Base-by-base conservation (phyloP, 108 stramenopile species). In the Pseudonitzschia multistriata region DNA sequence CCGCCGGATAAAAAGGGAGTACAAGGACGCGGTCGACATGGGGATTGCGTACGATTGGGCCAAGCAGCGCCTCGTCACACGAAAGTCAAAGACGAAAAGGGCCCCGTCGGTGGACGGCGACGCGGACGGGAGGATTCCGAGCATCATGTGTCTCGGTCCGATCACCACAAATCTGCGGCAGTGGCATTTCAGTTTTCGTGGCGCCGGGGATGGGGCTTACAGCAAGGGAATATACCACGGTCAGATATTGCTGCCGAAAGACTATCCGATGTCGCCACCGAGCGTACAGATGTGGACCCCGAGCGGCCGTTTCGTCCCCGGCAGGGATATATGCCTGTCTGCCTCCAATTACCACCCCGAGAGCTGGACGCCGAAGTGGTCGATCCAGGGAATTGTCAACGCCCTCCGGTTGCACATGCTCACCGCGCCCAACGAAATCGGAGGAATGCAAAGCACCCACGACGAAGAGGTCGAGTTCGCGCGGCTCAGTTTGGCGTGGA, bases 161-260 rank as follows among this genome's bases (percentile, higher is more conserved):
- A 72, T 83, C 50, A 79, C 83, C 0, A 54, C 65, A 25, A 92
- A 90, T 71, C 61, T 96, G 17, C 80, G 89, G 1, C 74, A 82
- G 15, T 96, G 96, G 96, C 96, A 97, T 68, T 97, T 97, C 73
- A 86, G 88, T 17, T 81, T 97, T 40, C 34, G 61, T 24, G 96
- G 96, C 28, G 76, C 88, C 1, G 59, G 55, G 5, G 74, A 75
- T 30, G 83, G 87, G 11, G 67, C 73, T 0, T 97, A 85, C 65
- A 87, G 82, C 62, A 29, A 77, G 14, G 96, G 96, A 11, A 74
- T 95, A 14, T 97, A 97, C 70, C 96, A 97, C 71, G 96, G 96
- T 33, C 74, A 83, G 10, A 81, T 95, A 8, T 21, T 89, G 1
- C 68, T 97, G 21, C 91, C 94, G 3, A 78, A 74, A 50, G 84